phyloP scores from a whole-genome alignment of 192 early-diverging fungal species.

The Rhizophlyctis rosea region DNA sequence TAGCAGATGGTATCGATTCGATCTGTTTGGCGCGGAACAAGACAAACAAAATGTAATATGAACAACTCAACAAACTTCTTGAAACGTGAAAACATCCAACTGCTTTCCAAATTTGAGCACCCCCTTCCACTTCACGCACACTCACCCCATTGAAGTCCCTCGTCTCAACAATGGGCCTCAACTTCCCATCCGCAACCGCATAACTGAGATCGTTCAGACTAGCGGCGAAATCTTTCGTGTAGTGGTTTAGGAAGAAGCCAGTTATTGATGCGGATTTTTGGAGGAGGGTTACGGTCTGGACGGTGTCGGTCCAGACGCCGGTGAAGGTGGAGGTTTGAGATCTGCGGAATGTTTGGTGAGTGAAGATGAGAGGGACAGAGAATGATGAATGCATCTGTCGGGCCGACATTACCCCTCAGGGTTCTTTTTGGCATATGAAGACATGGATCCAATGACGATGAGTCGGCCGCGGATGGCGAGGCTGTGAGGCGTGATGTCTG shows the following conservation, averaged over 20 bases:
- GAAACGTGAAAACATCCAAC: no score
- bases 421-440: constrained; percentile 19
- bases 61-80: background rate
- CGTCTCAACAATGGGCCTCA: constrained; percentile 41
- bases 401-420: constrained; percentile 18
- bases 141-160: constrained; percentile 34
- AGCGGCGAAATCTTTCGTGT: constrained; percentile 24
- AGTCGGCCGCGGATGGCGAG: constrained; percentile 30
- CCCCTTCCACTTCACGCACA: no score
- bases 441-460: constrained; percentile 38
- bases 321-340: background rate
- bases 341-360: background rate
- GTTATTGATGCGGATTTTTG: constrained; percentile 47
- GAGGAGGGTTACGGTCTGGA: constrained; percentile 45
- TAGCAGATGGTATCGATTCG: constrained; percentile 33
- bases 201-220: constrained; percentile 32
- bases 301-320: constrained; percentile 36
- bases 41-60: no score
- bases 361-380: background rate
- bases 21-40: constrained; percentile 17
- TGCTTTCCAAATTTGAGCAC: no score
- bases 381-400: constrained; percentile 6
- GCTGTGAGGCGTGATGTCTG: no score
- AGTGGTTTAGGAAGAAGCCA: constrained; percentile 58
- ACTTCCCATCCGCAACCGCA: constrained; percentile 28